Evolutionary conservation across 2,329 filamentous ascomycete species (phyloP), one percentile per base, ranked within the genome.

Genomic region (Thielaviopsis euricoi): DNA sequence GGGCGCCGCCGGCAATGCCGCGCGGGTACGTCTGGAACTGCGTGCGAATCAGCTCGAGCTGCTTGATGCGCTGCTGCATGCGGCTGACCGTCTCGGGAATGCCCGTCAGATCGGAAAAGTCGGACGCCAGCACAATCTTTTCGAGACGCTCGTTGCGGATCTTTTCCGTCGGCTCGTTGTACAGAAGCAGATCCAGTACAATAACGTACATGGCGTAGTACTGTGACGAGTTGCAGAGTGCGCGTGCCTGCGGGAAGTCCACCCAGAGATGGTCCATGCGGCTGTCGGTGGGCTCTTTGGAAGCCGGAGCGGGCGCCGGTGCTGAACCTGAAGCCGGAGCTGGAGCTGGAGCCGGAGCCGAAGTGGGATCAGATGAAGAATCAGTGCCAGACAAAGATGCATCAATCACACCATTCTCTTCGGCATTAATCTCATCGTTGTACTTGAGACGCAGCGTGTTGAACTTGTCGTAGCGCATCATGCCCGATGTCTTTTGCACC

Each of bases 191-290:
- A 71, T 99, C 93, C 62, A 97, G 76, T 3, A 96, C 91, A 64
- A 99, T 98, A 70, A 98, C 89, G 67, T 98, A 99, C 76, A 98
- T 84, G 4, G 93, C 87, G 68, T 95, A 98, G 72, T 98, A 99
- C 70, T 98, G 91, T 46, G 86, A 82, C 6, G 94, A 98, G 71
- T 98, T 94, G 73, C 94, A 98, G 52, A 96, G 82, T n/a, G 89
- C 91, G 58, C 89, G 81, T 50, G 95, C 84, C 63, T 94, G 87
- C 13, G 93, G 93, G 66, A 99, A 98, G 66, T 97, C 90, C 37
- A 98, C 87, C 82, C 88, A 95, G 15, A 99, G 80, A 67, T 95
- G 91, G 69, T 98, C 93, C 73, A 96, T 91, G n/a, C 89, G 81
- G 63, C 76, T 84, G 67, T 95, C 88, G 53, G 76, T 71, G 62